phyloP scores from a whole-genome alignment of 805 yeast species.

The Yarrowia sp. region DNA sequence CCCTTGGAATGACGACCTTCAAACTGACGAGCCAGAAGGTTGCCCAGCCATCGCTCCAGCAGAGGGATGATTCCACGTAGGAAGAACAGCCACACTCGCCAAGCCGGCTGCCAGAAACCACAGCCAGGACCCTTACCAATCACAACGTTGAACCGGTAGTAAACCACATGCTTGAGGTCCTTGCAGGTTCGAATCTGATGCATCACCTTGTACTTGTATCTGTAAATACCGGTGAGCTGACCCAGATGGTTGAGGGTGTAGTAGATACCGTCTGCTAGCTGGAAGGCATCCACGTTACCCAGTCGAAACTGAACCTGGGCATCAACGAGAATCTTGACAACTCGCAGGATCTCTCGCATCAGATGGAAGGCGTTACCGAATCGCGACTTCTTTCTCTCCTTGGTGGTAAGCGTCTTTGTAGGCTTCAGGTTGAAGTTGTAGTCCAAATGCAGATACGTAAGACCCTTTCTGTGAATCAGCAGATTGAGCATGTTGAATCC shows the following conservation, averaged over 20 bases:
- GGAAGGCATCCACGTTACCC: conserved; percentile 91
- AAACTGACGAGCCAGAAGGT: conserved; percentile 87
- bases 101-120: conserved; percentile 99
- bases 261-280: conserved; percentile 91
- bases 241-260: conserved; percentile 93
- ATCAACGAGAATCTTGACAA: conserved; percentile 87
- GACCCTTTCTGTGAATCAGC: conserved; percentile 86
- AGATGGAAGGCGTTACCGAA: conserved; percentile 97
- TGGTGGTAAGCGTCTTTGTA: conserved; percentile 92
- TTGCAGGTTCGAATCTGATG: conserved; percentile 96
- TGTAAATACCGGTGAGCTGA: conserved; percentile 92
- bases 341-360: conserved; percentile 84
- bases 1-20: conserved; percentile 95
- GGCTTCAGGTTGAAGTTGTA: conserved; percentile 96
- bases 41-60: conserved; percentile 94
- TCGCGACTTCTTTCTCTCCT: conserved; percentile 93
- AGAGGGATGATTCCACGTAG: conserved; percentile 91
- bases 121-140: conserved; percentile 98
- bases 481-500: conserved; percentile 93
- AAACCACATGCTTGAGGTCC: conserved; percentile 91
- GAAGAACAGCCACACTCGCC: conserved; percentile 96
- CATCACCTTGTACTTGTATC: conserved; percentile 98
- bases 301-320: conserved; percentile 90
- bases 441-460: conserved; percentile 91
- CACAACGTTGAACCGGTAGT: conserved; percentile 78